Base-by-base conservation (phyloP, 2,329 filamentous ascomycete genomes). In the Xylaria multiplex region DNA sequence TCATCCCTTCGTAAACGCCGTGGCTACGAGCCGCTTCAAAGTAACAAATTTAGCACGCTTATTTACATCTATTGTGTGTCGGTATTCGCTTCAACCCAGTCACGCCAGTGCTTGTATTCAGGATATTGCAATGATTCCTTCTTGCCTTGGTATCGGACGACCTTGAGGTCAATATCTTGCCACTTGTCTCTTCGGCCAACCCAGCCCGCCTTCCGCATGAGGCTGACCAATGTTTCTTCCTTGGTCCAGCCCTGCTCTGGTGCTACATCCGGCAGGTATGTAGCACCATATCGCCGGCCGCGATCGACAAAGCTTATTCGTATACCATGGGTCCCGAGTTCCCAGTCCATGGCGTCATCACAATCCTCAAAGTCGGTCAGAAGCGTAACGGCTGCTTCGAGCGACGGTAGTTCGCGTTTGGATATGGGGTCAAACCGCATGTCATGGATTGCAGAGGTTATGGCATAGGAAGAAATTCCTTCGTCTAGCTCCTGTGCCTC, bases 151-250 rank as follows among this genome's bases (percentile, higher is more conserved):
- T 98, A 99, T 72, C 92, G 86, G 62, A 94, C 89, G 2, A 96
- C 88, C 72, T 89, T 89, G 77, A 97, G 83, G 57, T 92, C 88
- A 22, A 97, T 88, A 66, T 93, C 90, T 71, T 86, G 86, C 95
- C 94, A 98, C 46, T 87, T 85, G 1, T 91, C 91, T 68, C 85
- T 88, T 85, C 90, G 93, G 0, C 93, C 93, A 64, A 85, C 86
- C 94, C 94, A 99, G 1, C 96, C 96, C 0, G 94, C 94, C 84
- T 99, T 99, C 66, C 93, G 86, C 90, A 97, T 96, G 76, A 98
- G 81, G 79, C 92, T 96, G 60, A 93, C 85, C 2, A 99, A 79
- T 0, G 95, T 92, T 84, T 98, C 93, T 77, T 98, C 94, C 79
- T 96, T 94, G 11, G 87, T 92, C 96, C 96, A 99, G 16, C 93